These are phyloP conservation scores for Rehmannia glutinosa DNA, from an alignment of 257 asterid genomes.

Conservation along the genomic window DNA sequence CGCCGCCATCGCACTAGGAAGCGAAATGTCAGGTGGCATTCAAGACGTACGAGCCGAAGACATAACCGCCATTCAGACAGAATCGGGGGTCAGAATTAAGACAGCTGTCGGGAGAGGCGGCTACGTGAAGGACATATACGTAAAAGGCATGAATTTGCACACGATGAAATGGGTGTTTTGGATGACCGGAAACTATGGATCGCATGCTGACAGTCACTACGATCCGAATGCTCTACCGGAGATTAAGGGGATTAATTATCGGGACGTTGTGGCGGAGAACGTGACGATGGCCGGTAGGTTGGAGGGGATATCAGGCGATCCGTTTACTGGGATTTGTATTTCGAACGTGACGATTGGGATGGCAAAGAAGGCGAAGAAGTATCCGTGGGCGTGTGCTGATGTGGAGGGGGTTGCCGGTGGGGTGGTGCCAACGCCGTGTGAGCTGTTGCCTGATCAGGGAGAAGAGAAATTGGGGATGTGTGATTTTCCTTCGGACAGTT, in stretches of 20 bases:
- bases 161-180: slow-evolving; percentile 92
- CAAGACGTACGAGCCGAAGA: slow-evolving; percentile 72
- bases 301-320: slow-evolving; percentile 80
- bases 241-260: slow-evolving; percentile 66
- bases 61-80: slow-evolving; percentile 69
- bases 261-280: slow-evolving; percentile 72
- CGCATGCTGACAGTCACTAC: slow-evolving; percentile 65
- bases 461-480: slow-evolving; percentile 35
- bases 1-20: slow-evolving; percentile 85
- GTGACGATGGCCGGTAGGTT: slow-evolving; percentile 69
- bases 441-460: slow-evolving; percentile 48
- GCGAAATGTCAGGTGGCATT: slow-evolving; percentile 94
- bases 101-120: slow-evolving; percentile 80
- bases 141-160: slow-evolving; percentile 66
- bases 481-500: slow-evolving; percentile 51
- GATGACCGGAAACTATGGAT: slow-evolving; percentile 93
- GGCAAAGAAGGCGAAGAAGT: slow-evolving; percentile 66
- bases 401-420: slow-evolving; percentile 53
- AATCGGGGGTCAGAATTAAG: slow-evolving; percentile 75
- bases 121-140: slow-evolving; percentile 57
- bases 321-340: slow-evolving; percentile 73
- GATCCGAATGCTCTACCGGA: slow-evolving; percentile 71
- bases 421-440: slow-evolving; percentile 65
- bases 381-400: slow-evolving; percentile 67
- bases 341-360: slow-evolving; percentile 69